These are phyloP conservation scores for Sphagnum fallax DNA, from an alignment of 228 moss, liverwort and hornwort species.

Conservation along the genomic window DNA sequence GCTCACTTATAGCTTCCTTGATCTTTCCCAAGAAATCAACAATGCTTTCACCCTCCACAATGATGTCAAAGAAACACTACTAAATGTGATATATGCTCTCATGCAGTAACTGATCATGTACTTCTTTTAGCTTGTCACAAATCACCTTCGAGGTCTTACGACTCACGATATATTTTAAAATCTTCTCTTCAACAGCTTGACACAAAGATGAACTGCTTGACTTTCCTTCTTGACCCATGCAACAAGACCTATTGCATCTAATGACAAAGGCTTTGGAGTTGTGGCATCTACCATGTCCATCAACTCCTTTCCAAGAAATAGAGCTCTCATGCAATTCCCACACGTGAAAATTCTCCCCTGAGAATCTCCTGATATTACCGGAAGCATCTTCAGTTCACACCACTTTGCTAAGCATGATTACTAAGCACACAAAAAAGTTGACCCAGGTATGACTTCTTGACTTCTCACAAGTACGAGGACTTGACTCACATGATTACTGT, in stretches of 20 bases:
- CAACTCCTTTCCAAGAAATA: constrained; percentile 7
- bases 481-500: not conserved
- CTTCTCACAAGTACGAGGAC: not conserved
- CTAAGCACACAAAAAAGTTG: not conserved
- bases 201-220: constrained; percentile 5
- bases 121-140: not conserved
- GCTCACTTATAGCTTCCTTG: not conserved
- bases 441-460: not conserved
- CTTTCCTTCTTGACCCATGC: constrained; percentile 3
- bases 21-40: not conserved
- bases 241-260: not conserved
- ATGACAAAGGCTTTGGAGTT: not conserved
- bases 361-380: not conserved
- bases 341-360: not conserved
- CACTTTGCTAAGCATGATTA: not conserved
- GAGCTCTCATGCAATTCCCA: constrained; percentile 5
- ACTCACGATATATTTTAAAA: not conserved
- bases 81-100: not conserved
- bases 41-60: not conserved
- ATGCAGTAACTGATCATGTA: not conserved
- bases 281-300: constrained; percentile 5
- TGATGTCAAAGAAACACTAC: not conserved
- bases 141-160: constrained; percentile 4
- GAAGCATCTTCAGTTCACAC: not conserved
- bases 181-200: constrained; percentile 7